Base-by-base conservation (phyloP, 2,329 filamentous ascomycete species). In the Calonectria pseudoturangicola region DNA sequence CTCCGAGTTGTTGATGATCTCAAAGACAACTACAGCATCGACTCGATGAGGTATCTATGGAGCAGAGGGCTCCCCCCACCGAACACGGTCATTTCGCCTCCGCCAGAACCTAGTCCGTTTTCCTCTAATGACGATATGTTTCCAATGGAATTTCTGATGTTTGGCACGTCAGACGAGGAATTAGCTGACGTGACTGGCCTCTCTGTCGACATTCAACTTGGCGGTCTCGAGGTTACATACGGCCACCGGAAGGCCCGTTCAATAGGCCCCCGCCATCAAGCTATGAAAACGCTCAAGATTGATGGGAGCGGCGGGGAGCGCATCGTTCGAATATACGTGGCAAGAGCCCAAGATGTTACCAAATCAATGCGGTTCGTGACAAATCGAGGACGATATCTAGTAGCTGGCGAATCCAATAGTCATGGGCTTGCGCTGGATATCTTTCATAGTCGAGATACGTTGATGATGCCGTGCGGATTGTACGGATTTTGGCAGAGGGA, bases 201-300 rank as follows among this genome's bases (percentile, higher is more conserved):
- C 8, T 41, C 50, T 1, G 66, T 28, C 1, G 71, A 73, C 7
- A 28, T 58, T 5, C 67, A 41, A 16, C 48, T 73, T n/a, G 63
- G 67, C 4, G 71, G 71, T 0, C 28, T 73, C 13, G 67, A 70
- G 30, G 54, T 73, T 18, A 21, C 28, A 5, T 73, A 67, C 39
- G 50, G n/a, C 7, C 48, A 70, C n/a, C 36, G 62, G 1, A n/a
- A 8, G 5, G 58, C 30, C 16, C 71, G 67, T 7, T 41, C 43
- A 2, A 66, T 71, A 15, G 68, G 68, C 3, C 63, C 63, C 15
- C 33, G 63, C 15, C 48, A n/a, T 5, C 33, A 66, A 28, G 63
- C 47, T 9, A 66, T 66, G 33, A 66, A 66, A 33, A 66, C 47
- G 13, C 33, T 66, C 6, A 16, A 21, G 10, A 54, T 66, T n/a